Evolutionary conservation across 2,329 filamentous ascomycete species (phyloP).

Genomic region (Sordariomycetes sp.): DNA sequence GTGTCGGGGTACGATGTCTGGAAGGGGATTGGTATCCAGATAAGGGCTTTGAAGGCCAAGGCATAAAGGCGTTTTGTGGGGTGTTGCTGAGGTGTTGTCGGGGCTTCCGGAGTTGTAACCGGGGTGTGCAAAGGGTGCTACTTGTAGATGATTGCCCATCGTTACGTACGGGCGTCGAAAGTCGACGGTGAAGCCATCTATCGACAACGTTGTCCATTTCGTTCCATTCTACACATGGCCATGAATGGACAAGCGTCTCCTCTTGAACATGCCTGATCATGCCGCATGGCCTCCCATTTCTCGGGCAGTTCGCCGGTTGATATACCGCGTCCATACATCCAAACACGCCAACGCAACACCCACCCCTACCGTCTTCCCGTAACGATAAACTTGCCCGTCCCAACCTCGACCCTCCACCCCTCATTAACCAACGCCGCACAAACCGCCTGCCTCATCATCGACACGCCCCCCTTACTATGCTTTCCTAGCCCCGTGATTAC

Average conservation of each 20-base stretch:
- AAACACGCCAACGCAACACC: neutral
- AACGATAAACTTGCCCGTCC: slow-evolving; percentile 58
- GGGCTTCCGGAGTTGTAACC: neutral
- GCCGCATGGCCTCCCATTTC: neutral
- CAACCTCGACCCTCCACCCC: slow-evolving; percentile 70
- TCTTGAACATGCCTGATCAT: too few species aligned
- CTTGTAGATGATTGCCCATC: too few species aligned
- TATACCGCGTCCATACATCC: neutral
- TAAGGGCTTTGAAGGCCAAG: neutral
- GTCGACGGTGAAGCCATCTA: too few species aligned
- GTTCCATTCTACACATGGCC: too few species aligned
- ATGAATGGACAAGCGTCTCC: too few species aligned
- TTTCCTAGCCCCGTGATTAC: slow-evolving; percentile 72
- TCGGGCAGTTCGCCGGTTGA: too few species aligned
- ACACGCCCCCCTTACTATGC: slow-evolving; percentile 66
- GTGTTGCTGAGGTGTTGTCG: neutral
- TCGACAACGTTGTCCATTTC: too few species aligned
- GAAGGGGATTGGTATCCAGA: slow-evolving; percentile 19
- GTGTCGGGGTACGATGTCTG: slow-evolving; percentile 49
- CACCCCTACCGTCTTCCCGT: slow-evolving; percentile 11
- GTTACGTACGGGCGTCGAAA: neutral
- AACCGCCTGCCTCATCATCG: slow-evolving; percentile 69
- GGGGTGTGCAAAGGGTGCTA: too few species aligned
- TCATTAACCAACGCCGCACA: slow-evolving; percentile 59
- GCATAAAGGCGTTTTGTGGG: neutral